Conservation (phyloP, 768 basidiomycete genomes). For the Cystofilobasidium bisporidii region DNA sequence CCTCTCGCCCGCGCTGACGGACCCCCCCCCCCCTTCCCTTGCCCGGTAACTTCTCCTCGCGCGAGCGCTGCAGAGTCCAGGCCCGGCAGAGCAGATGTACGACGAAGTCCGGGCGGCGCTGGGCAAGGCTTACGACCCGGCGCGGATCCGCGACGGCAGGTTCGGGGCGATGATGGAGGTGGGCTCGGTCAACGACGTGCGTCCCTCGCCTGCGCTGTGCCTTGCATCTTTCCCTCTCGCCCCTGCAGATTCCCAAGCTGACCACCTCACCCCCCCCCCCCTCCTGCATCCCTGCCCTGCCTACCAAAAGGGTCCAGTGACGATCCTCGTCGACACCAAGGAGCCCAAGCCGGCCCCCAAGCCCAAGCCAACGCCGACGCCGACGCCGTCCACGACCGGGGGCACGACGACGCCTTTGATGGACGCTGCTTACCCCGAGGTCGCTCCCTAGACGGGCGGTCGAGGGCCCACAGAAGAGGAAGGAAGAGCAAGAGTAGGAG, state of each 20-base stretch:
- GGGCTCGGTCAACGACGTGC: conserved; percentile 72
- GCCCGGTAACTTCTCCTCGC: no score
- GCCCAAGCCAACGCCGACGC: no score
- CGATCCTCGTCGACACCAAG: conserved; percentile 16
- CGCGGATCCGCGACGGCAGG: conserved; percentile 82
- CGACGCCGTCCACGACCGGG: no score
- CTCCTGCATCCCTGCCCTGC: neutral
- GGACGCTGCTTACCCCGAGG: no score
- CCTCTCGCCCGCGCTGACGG: neutral
- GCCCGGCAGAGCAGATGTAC: conserved; percentile 51
- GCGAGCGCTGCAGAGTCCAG: conserved; percentile 13
- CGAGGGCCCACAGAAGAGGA: no score
- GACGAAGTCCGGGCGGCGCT: conserved; percentile 61
- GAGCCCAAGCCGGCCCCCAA: neutral
- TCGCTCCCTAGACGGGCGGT: no score
- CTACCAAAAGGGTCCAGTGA: conserved; percentile 10
- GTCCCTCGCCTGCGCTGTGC: conserved; percentile 32
- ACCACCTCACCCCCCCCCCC: neutral
- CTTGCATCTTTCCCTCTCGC: no score
- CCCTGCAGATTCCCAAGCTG: no score
- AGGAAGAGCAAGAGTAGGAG: no score
- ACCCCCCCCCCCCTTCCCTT: neutral
- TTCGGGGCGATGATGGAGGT: conserved; percentile 98
- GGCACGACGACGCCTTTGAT: no score
- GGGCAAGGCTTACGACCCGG: conserved; percentile 55